Evolutionary conservation across 169 alveolate species (phyloP), one percentile per base, ranked within the genome.

Genomic region (Condylostoma magnum): DNA sequence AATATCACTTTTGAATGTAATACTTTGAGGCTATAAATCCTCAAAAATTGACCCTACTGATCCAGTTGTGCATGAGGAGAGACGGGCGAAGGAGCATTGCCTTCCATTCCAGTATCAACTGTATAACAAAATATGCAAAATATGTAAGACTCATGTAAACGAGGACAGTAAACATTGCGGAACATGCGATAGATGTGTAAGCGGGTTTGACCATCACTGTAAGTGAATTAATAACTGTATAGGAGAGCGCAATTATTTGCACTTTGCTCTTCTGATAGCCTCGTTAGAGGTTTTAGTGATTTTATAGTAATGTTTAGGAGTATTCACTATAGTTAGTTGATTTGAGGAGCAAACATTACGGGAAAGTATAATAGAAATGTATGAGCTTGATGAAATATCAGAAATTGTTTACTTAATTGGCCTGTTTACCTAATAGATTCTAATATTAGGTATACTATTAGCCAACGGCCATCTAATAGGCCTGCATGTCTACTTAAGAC

Each of bases 221-320:
- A 48, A 43, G 33, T 83, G 86, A 79, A 79, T 83, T 5, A 83
- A 83, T 50, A 83, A 83, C 51, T 83, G 90, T 43, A 69, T 83
- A 15, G 90, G 90, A 15, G 25, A 20, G 0, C 48, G 65, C 12
- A 83, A 83, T 31, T 83, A 83, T 30, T 58, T 41, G 33, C 41
- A 51, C 18, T 79, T 76, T 56, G 33, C 46, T 33, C 22, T 15
- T 30, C 47, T 76, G 28, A 25, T 73, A n/a, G 15, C 27, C 31
- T 6, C 22, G 48, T 56, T 47, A 34, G 44, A 46, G 33, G 46
- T 8, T 31, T 44, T 28, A 18, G 20, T 4, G 18, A 15, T 15
- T 20, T 1, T 25, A n/a, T n/a, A n/a, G n/a, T n/a, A n/a, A n/a
- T n/a, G n/a, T n/a, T n/a, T n/a, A n/a, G n/a, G n/a, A 15, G 27